Percentiles rank a stretch among this genome's conserved stretches.
These are phyloP conservation scores for Monosporozyma unispora DNA, from an alignment of 805 yeast species.

Conservation along the genomic window DNA sequence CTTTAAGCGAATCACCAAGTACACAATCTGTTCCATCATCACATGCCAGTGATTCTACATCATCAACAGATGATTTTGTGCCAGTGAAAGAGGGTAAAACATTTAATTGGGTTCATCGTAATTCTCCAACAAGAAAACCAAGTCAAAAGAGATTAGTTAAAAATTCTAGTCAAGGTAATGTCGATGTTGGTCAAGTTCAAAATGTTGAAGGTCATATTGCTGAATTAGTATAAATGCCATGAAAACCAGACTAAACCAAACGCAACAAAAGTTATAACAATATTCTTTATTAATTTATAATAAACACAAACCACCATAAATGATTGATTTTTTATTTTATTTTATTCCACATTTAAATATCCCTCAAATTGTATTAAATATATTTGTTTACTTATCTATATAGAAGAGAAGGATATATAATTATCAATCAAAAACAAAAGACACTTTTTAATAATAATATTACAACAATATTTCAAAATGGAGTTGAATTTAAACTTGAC, in stretches of 20 bases:
- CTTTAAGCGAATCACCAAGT: conserved; percentile 3
- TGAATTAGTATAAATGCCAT: conserved; percentile 20
- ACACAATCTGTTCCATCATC: conserved; percentile 2
- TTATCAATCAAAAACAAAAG: neutral
- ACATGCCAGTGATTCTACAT: conserved; percentile 11
- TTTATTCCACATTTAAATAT: neutral
- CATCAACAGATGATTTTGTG: conserved; percentile 27
- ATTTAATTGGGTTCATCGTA: conserved; percentile 25
- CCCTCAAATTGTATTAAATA: neutral
- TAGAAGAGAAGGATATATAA: neutral
- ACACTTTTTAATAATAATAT: neutral
- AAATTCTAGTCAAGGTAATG: conserved; percentile 29
- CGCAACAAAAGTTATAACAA: conserved; percentile 7
- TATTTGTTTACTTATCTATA: neutral
- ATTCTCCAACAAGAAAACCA: conserved; percentile 20
- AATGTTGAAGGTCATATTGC: conserved; percentile 28
- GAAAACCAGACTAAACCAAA: conserved; percentile 3
- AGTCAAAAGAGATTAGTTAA: conserved; percentile 33
- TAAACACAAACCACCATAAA: neutral
- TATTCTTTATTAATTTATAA: conserved; percentile 1
- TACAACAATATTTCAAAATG: neutral
- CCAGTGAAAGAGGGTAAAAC: conserved; percentile 29
- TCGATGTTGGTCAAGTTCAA: conserved; percentile 26
- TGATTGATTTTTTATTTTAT: too few relatives aligned
- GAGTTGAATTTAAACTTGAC: conserved; percentile 1